A percentile compares a stretch with the other conserved stretches of the same genome.
These are phyloP conservation scores for Paecilomyces fulvus DNA, from an alignment of 2,329 filamentous ascomycete species.

Conservation along the genomic window DNA sequence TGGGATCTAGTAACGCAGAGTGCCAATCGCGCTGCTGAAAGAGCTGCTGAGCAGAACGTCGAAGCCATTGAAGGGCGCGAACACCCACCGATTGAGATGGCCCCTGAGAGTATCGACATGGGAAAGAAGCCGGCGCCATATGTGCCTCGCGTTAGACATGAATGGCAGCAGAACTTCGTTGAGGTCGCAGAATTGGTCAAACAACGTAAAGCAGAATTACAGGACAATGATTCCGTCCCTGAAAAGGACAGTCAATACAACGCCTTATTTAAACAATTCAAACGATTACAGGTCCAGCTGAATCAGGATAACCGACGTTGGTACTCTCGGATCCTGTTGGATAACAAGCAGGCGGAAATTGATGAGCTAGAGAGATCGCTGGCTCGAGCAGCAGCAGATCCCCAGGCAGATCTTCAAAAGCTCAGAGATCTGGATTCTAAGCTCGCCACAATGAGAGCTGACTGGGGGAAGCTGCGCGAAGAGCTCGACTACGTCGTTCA, in stretches of 20 bases:
- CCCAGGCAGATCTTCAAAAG: constrained; percentile 8
- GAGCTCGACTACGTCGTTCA: neutral
- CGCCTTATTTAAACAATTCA: constrained; percentile 3
- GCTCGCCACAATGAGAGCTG: constrained; percentile 7
- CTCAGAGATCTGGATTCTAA: constrained; percentile 16
- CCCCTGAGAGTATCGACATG: constrained; percentile 13
- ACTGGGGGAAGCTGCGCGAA: constrained; percentile 3
- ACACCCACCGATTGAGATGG: constrained; percentile 12
- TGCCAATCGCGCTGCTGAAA: constrained; percentile 19
- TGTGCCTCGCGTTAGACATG: constrained; percentile 28
- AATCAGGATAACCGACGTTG: constrained; percentile 18
- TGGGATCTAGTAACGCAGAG: constrained; percentile 17
- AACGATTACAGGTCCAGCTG: constrained; percentile 9
- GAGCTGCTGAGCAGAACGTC: constrained; percentile 19
- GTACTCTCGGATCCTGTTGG: constrained; percentile 9
- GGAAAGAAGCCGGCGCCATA: constrained; percentile 12
- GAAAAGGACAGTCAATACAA: constrained; percentile 15
- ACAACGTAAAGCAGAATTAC: neutral
- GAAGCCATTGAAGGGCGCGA: constrained; percentile 23
- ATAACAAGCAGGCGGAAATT: constrained; percentile 13
- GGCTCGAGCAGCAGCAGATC: constrained; percentile 17
- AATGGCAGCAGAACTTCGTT: constrained; percentile 23
- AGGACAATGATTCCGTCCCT: constrained; percentile 2
- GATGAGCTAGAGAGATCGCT: constrained; percentile 19
- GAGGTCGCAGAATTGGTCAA: constrained; percentile 9